Conservation (phyloP, 164 flowering plant genomes). For the Magnolia sinica region DNA sequence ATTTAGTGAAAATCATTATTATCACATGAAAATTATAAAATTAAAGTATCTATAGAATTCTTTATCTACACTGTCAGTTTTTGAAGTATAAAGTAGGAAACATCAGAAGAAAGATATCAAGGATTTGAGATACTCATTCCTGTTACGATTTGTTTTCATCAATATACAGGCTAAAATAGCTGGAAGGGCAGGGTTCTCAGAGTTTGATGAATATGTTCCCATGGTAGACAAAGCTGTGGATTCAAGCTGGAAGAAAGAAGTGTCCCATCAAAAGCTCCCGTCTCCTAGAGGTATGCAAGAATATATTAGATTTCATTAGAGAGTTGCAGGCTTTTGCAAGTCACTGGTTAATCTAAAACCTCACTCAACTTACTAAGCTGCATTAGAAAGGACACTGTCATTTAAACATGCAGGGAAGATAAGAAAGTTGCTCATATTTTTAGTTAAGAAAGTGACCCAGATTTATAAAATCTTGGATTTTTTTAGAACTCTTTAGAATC, state of each 20-base stretch:
- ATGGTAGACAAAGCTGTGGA: conserved; percentile 95
- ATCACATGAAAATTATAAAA: no score
- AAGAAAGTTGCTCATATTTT: no score
- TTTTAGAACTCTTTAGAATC: no score
- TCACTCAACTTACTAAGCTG: no score
- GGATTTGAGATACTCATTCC: not conserved
- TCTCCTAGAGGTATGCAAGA: conserved; percentile 50
- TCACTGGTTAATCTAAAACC: no score
- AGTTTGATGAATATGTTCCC: conserved; percentile 85
- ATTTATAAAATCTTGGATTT: no score
- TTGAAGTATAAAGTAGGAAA: no score
- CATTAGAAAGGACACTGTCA: no score
- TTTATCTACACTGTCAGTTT: not conserved
- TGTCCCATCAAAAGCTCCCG: conserved; percentile 36
- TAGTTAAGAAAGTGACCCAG: no score
- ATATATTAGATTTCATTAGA: not conserved
- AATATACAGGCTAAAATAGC: conserved; percentile 14
- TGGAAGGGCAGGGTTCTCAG: conserved; percentile 18
- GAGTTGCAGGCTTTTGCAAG: no score
- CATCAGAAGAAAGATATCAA: no score
- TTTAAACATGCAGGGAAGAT: no score
- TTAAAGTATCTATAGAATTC: not conserved
- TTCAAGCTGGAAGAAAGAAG: conserved; percentile 59
- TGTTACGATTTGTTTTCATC: not conserved
- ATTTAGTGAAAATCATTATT: not conserved